These are phyloP conservation scores for Erythrophleum fordii DNA, from an alignment of 306 rosid species.

Conservation along the genomic window DNA sequence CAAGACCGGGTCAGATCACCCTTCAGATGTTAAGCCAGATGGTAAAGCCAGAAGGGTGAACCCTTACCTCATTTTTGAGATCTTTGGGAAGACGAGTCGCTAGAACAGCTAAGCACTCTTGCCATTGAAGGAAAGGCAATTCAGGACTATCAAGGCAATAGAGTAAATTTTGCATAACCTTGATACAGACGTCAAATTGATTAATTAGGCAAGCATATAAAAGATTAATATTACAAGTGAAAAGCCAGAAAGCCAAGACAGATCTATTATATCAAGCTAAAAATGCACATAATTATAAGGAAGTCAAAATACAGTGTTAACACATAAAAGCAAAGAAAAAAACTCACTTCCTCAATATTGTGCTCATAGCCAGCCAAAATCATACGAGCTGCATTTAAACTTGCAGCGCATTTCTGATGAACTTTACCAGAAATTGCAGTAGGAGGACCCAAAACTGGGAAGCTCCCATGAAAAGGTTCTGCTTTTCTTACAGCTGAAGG, in stretches of 20 bases:
- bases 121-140: slow-evolving; percentile 99
- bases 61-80: slow-evolving; percentile 77
- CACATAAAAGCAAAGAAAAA: neutral
- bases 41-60: slow-evolving; percentile 15
- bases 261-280: slow-evolving; percentile 12
- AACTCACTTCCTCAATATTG: slow-evolving; percentile 86
- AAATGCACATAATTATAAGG: neutral
- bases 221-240: slow-evolving; percentile 26
- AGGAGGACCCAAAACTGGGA: slow-evolving; percentile 91
- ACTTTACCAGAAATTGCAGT: slow-evolving; percentile 95
- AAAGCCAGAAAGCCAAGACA: neutral
- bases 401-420: slow-evolving; percentile 98
- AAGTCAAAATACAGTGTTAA: slow-evolving; percentile 10
- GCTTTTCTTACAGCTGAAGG: slow-evolving; percentile 98
- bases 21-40: slow-evolving; percentile 38
- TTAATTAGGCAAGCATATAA: slow-evolving; percentile 32
- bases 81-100: slow-evolving; percentile 97
- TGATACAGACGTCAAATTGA: slow-evolving; percentile 47
- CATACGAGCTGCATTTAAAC: slow-evolving; percentile 86
- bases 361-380: slow-evolving; percentile 98
- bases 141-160: slow-evolving; percentile 97
- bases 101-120: slow-evolving; percentile 94
- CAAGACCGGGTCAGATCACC: slow-evolving; percentile 35
- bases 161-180: slow-evolving; percentile 94
- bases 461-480: slow-evolving; percentile 87